Conservation (phyloP, 805 yeast genomes). For the Cyberlindnera euphorbiiphila region DNA sequence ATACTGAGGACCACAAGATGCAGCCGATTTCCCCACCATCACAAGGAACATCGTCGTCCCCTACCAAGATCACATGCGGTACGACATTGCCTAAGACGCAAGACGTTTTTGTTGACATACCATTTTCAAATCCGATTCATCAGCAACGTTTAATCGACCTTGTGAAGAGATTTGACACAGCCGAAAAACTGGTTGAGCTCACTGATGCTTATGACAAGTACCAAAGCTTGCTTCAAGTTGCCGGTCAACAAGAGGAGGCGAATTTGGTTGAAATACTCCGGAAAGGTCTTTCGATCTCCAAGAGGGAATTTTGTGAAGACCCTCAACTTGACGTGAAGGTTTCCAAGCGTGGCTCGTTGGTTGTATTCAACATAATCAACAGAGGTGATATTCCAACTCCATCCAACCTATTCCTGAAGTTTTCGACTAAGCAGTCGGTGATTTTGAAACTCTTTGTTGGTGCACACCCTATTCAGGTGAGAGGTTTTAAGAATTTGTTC, state of each 20-base stretch:
- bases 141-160: not conserved
- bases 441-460: conserved; percentile 7
- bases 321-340: conserved; percentile 8
- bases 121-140: conserved; percentile 1
- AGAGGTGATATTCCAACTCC: conserved; percentile 9
- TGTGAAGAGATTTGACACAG: conserved; percentile 6
- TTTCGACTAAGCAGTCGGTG: not conserved
- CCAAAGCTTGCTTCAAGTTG: conserved; percentile 3
- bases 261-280: conserved; percentile 1
- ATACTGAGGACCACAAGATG: conserved; percentile 7
- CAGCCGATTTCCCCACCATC: conserved; percentile 1
- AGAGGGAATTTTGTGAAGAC: not conserved
- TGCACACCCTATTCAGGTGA: not conserved
- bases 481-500: conserved; percentile 9
- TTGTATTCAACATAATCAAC: conserved; percentile 9
- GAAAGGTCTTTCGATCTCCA: not conserved
- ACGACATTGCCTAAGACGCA: no score
- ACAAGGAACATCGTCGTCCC: not conserved
- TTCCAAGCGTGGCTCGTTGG: conserved; percentile 2
- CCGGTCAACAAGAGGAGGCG: conserved; percentile 2
- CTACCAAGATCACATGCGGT: not conserved
- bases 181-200: conserved; percentile 12
- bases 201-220: conserved; percentile 4
- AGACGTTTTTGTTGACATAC: conserved; percentile 10
- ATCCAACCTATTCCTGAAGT: conserved; percentile 4